phyloP scores from a whole-genome alignment of 768 basidiomycete species.

The Mycena alexandri region DNA sequence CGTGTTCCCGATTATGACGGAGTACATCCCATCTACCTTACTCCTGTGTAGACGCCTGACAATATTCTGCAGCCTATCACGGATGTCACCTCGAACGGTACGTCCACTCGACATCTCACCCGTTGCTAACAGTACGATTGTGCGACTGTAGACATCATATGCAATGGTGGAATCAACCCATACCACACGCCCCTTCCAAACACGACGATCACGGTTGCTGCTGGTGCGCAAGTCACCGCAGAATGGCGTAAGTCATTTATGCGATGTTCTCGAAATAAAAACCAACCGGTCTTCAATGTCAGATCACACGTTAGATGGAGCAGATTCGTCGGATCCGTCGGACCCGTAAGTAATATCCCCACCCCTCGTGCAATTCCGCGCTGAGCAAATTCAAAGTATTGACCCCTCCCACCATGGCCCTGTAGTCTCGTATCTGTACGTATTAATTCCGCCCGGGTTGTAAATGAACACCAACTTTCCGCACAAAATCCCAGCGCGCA shows the following conservation, averaged over 20 bases:
- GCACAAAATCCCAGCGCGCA: conserved; percentile 52
- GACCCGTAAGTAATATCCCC: conserved; percentile 51
- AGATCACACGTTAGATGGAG: conserved; percentile 59
- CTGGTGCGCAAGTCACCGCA: conserved; percentile 64
- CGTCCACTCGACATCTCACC: background rate
- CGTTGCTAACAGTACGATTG: background rate
- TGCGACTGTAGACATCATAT: conserved; percentile 53
- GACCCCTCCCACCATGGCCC: conserved; percentile 68
- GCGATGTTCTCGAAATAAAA: conserved; percentile 37
- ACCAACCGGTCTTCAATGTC: background rate
- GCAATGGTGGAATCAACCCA: conserved; percentile 72
- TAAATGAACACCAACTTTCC: background rate
- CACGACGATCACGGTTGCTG: conserved; percentile 61
- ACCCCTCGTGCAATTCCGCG: conserved; percentile 26
- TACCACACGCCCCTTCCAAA: conserved; percentile 62
- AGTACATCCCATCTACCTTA: conserved; percentile 38
- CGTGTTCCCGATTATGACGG: conserved; percentile 60
- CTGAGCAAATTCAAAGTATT: conserved; percentile 41
- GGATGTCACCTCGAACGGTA: conserved; percentile 65
- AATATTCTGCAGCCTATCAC: conserved; percentile 59
- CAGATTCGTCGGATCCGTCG: conserved; percentile 52
- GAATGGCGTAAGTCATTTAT: conserved; percentile 56
- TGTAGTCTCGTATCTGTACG: conserved; percentile 64
- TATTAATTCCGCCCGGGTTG: background rate
- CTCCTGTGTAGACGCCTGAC: background rate